Base-by-base conservation (phyloP, 768 basidiomycete species). In the Leccinum pellstonianum region DNA sequence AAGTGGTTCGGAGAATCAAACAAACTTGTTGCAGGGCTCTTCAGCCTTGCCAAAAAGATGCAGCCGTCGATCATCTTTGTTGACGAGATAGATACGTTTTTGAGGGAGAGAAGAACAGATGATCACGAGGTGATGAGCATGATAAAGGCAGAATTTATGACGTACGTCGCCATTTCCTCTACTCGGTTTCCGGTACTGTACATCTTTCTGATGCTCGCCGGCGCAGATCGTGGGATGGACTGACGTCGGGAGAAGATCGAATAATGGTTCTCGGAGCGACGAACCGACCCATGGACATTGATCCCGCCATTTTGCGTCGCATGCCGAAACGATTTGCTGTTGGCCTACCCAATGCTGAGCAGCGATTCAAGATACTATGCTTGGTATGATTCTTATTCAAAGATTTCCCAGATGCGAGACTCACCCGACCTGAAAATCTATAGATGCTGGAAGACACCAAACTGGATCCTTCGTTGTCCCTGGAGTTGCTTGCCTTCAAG, bases 91-190 rank as follows among this genome's bases (percentile, higher is more conserved):
- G 96, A 99, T 68, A 93, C 91, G 1, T 93, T 99, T 74, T 76
- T 99, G 72, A 81, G 95, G 56, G 92, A 96, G 71, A 81, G 97
- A 61, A 86, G 87, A 27, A 83, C 85, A 57, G 87, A 88, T 10
- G 96, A 98, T 68, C 97, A 99, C 71, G 97, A 99, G 68, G 96
- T 94, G 54, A 98, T 95, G 37, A 95, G 89, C 5, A 98, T 98
- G 94, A 95, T 98, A 85, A 97, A 98, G 74, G 95, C 95, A 0
- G 91, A 94, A 69, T 93, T 93, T 66, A 93, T 93, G 91, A 93
- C 90, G 90, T 91, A 70, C 60, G 88, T 77, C 15, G 15, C 19
- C 12, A 11, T 53, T 17, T 49, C 51, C 27, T 49, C 51, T 10
- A 25, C 54, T 56, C 29, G 27, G 52, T 64, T 58, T 59, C 55